Evolutionary conservation across 1,284 basidiomycete genomes (phyloP).

Genomic region (Ceratobasidium papillatum): DNA sequence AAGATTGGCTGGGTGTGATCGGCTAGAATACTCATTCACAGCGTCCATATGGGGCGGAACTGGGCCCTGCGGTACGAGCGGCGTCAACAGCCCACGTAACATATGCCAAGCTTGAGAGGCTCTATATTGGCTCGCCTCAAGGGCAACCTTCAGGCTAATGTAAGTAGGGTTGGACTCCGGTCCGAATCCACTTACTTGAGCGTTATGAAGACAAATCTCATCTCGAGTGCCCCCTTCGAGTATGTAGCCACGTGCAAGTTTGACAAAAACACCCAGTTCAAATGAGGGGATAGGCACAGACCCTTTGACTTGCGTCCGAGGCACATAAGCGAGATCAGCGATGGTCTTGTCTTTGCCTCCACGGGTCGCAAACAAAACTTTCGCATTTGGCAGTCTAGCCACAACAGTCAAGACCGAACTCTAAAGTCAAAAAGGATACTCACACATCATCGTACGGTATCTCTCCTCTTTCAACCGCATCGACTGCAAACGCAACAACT

Average conservation of each 20-base stretch:
- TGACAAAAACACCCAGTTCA: slow-evolving; percentile 64
- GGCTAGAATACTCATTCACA: slow-evolving; percentile 7
- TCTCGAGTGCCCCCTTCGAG: slow-evolving; percentile 65
- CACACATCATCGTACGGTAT: slow-evolving; percentile 87
- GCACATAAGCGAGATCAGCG: slow-evolving; percentile 51
- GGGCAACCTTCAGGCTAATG: slow-evolving; percentile 30
- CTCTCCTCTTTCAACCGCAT: slow-evolving; percentile 67
- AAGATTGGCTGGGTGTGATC: slow-evolving; percentile 30
- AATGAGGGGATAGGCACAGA: slow-evolving; percentile 40
- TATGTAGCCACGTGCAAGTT: slow-evolving; percentile 72
- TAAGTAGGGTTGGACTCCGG: not conserved
- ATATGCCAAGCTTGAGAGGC: slow-evolving; percentile 77
- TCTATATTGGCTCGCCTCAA: slow-evolving; percentile 64
- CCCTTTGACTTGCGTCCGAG: slow-evolving; percentile 42
- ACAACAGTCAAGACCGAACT: slow-evolving; percentile 23
- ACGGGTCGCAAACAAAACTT: slow-evolving; percentile 51
- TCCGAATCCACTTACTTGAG: slow-evolving; percentile 46
- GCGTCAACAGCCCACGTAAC: slow-evolving; percentile 65
- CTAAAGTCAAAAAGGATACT: slow-evolving; percentile 49
- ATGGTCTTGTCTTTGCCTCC: slow-evolving; percentile 51
- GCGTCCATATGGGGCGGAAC: not conserved
- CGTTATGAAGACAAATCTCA: slow-evolving; percentile 57
- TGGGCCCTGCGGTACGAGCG: slow-evolving; percentile 54
- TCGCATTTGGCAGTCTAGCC: slow-evolving; percentile 62
- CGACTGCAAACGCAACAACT: slow-evolving; percentile 73